A percentile compares a stretch with the other conserved stretches of the same genome.
Evolutionary conservation across 2,329 filamentous ascomycete genomes (phyloP).

Genomic region (Metarhizium sp.): DNA sequence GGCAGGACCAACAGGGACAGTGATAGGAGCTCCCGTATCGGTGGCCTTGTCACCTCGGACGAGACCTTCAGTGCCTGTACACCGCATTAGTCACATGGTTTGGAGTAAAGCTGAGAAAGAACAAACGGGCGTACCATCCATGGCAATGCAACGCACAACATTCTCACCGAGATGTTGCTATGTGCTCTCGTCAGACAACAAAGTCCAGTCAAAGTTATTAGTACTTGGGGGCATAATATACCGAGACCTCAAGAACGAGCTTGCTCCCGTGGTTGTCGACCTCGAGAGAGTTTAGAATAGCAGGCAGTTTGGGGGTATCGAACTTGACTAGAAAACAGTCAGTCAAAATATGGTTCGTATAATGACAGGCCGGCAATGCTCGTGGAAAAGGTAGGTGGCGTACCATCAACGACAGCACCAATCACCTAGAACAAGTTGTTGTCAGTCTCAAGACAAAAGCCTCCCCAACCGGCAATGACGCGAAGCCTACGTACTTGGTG

Average conservation of each 20-base stretch:
- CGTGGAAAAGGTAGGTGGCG: slow-evolving; percentile 29
- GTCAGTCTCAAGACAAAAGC: slow-evolving; percentile 19
- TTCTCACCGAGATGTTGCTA: slow-evolving; percentile 68
- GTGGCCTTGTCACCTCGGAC: slow-evolving; percentile 77
- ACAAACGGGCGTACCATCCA: slow-evolving; percentile 70
- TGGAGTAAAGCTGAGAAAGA: not conserved
- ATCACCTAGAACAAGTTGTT: slow-evolving; percentile 68
- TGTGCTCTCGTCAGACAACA: not conserved
- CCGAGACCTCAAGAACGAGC: slow-evolving; percentile 91
- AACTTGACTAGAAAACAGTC: slow-evolving; percentile 71
- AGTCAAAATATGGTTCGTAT: slow-evolving; percentile 10
- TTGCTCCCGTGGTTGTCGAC: slow-evolving; percentile 88
- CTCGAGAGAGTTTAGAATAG: slow-evolving; percentile 95
- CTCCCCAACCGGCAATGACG: not conserved
- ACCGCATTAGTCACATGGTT: not conserved
- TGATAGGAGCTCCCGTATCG: slow-evolving; percentile 93
- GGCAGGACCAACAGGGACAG: slow-evolving; percentile 84
- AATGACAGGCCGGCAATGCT: not conserved
- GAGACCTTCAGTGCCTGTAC: slow-evolving; percentile 93
- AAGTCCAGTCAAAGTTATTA: fast-evolving
- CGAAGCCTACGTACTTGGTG: slow-evolving; percentile 51
- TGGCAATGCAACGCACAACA: slow-evolving; percentile 99
- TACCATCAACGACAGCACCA: slow-evolving; percentile 98
- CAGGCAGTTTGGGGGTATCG: slow-evolving; percentile 81
- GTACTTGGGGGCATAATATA: slow-evolving; percentile 41